Base-by-base conservation (phyloP, 208 protist genomes). In the Trypanosoma brucei region DNA sequence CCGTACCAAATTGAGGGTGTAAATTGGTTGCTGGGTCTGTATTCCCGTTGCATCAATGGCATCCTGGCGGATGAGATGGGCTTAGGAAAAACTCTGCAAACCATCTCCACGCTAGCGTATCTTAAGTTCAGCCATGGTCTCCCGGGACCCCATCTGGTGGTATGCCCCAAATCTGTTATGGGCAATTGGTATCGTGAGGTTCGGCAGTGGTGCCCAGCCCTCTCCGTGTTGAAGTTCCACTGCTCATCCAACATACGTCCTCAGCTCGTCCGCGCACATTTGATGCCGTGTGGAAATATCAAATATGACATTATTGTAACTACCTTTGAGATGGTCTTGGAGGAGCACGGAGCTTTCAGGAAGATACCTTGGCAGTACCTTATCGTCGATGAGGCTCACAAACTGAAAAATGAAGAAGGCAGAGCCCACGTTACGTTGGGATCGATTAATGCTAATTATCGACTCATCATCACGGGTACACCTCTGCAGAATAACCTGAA, bases 11-110 rank as follows among this genome's bases (percentile, higher is more conserved):
- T 99, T 6, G 87, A 97, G 64, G 98, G 98, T 6, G 87, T 99
- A 4, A 99, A 99, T 70, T 99, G 98, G 98, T 65, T 99, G 22
- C 85, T 99, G 34, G 79, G 86, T 34, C 77, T 98, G 30, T 98
- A 98, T 69, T 88, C 97, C 34, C 85, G 96, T 59, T 94, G 92
- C 50, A 93, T 99, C 61, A 99, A 99, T 74, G 97, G 97, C 22
- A 99, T 99, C 62, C 83, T 99, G 13, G 98, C 98, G 3, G 98
- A 99, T 79, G 98, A 99, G 81, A 99, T 99, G 98, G 99, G 98
- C 34, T 88, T 98, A 11, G 94, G 94, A 13, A 97, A 97, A 59
- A 97, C 91, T 13, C 93, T 99, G 45, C 97, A 99, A 76, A 98
- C 97, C 1, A 98, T 99, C 54, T 85, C 95, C 2, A 83, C 98